Percentiles rank a stretch among this genome's conserved stretches.
Evolutionary conservation across 305 asterid species (phyloP).

Genomic region (Fraxinus dipetala): DNA sequence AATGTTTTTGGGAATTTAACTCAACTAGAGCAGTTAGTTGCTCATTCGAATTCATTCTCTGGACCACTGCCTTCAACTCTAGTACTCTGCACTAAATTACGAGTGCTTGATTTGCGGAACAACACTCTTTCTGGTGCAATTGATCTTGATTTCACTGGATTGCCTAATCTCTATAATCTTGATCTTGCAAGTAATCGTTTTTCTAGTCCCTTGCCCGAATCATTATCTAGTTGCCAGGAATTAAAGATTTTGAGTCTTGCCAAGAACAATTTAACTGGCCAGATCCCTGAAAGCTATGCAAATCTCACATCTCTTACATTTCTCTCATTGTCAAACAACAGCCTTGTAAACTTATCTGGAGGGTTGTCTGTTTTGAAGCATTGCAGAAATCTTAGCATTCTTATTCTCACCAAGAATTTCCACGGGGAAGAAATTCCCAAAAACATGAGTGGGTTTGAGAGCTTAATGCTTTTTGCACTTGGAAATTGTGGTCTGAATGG

Average conservation of each 20-base stretch:
- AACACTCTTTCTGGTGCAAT: constrained; percentile 40
- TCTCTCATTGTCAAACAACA: constrained; percentile 31
- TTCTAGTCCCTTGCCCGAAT: constrained; percentile 31
- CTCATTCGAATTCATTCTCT: constrained; percentile 60
- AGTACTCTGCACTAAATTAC: constrained; percentile 52
- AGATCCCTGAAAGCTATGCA: not conserved
- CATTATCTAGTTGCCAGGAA: constrained; percentile 52
- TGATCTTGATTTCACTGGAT: constrained; percentile 59
- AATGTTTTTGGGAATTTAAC: constrained; percentile 71
- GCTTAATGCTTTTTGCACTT: constrained; percentile 16
- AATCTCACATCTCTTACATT: not conserved
- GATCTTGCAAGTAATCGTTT: constrained; percentile 73
- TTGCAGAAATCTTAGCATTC: not conserved
- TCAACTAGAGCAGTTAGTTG: constrained; percentile 53
- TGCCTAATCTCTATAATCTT: constrained; percentile 54
- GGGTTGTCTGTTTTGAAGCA: constrained; percentile 38
- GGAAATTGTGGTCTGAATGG: constrained; percentile 69
- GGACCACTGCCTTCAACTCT: constrained; percentile 73
- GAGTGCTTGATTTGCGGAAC: constrained; percentile 56
- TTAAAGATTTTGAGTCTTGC: constrained; percentile 67
- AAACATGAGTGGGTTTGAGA: constrained; percentile 51
- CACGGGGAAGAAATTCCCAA: constrained; percentile 74
- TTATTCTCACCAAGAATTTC: constrained; percentile 30
- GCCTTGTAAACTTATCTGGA: constrained; percentile 47
- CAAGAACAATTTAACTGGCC: not conserved